Evolutionary conservation across 2,329 filamentous ascomycete species (phyloP).

Genomic region (Thermomyces lanuginosus): DNA sequence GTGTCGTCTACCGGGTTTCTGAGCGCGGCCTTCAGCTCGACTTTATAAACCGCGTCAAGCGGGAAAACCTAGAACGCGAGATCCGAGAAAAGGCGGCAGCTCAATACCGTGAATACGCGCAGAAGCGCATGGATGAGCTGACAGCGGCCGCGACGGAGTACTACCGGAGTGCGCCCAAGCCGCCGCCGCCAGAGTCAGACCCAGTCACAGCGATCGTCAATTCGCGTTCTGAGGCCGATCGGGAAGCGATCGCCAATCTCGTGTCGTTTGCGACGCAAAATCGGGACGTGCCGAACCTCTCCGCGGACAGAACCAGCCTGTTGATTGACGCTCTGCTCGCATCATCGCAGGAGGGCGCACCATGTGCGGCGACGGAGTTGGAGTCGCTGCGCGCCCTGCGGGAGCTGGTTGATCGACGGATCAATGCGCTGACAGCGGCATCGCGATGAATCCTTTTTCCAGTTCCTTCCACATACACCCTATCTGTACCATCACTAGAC

Average conservation of each 20-base stretch:
- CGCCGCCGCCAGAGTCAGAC: constrained; percentile 5
- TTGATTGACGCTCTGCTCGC: constrained; percentile 18
- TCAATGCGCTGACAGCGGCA: constrained; percentile 13
- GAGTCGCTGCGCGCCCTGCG: constrained; percentile 16
- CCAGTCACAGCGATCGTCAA: constrained; percentile 10
- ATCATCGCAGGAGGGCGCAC: constrained; percentile 12
- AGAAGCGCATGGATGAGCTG: constrained; percentile 12
- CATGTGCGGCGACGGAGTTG: constrained; percentile 14
- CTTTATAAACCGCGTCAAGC: constrained; percentile 50
- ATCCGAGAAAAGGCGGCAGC: constrained; percentile 10
- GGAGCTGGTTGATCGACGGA: constrained; percentile 16
- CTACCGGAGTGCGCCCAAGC: constrained; percentile 8
- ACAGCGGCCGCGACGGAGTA: constrained; percentile 12
- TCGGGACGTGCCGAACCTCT: constrained; percentile 5
- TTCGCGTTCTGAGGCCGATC: constrained; percentile 15
- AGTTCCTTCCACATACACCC: no score
- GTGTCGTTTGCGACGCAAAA: constrained; percentile 13
- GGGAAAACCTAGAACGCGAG: constrained; percentile 13
- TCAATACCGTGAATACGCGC: constrained; percentile 13
- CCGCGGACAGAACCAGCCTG: constrained; percentile 12
- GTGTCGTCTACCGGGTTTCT: constrained; percentile 48
- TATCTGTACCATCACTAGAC: no score
- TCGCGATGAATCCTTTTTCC: no score
- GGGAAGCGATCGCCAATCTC: constrained; percentile 18
- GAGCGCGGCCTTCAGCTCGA: constrained; percentile 51